Percentiles rank a stretch among this genome's conserved stretches.
Evolutionary conservation across 352 stramenopile species (phyloP).

Genomic region (Globisporangium alternatum): DNA sequence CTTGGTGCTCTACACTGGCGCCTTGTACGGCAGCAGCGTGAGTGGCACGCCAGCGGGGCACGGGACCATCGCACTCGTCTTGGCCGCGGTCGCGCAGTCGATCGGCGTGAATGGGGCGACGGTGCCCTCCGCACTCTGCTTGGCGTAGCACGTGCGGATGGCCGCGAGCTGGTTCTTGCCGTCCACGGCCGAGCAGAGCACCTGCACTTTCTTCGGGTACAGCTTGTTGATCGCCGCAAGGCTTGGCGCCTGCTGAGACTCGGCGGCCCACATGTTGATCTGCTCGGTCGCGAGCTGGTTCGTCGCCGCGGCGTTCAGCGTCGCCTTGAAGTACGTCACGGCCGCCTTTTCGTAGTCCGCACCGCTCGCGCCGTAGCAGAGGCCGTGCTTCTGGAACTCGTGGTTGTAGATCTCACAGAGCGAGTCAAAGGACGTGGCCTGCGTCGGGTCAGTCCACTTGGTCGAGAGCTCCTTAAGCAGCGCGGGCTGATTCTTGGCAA

Average conservation of each 20-base stretch:
- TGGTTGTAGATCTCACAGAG: slow-evolving; percentile 37
- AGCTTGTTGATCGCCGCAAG: slow-evolving; percentile 42
- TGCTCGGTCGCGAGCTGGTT: slow-evolving; percentile 32
- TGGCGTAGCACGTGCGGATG: slow-evolving; percentile 66
- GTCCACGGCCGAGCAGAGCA: slow-evolving; percentile 60
- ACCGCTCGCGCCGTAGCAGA: slow-evolving; percentile 36
- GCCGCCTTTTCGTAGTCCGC: slow-evolving; percentile 51
- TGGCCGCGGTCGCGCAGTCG: slow-evolving; percentile 20
- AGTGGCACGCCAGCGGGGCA: slow-evolving; percentile 40
- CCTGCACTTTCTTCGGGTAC: slow-evolving; percentile 58
- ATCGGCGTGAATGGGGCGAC: slow-evolving; percentile 4
- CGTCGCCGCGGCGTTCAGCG: slow-evolving; percentile 39
- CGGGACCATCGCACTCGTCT: slow-evolving; percentile 43
- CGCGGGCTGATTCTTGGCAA: slow-evolving; percentile 51
- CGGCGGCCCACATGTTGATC: slow-evolving; percentile 53
- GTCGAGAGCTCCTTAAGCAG: slow-evolving; percentile 59
- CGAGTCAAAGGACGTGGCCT: slow-evolving; percentile 59
- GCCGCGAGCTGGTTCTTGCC: slow-evolving; percentile 59
- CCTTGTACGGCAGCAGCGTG: slow-evolving; percentile 41
- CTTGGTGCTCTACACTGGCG: slow-evolving; percentile 12
- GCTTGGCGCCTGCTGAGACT: slow-evolving; percentile 11
- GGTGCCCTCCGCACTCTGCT: slow-evolving; percentile 15
- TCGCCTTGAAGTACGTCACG: slow-evolving; percentile 65
- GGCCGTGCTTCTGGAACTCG: slow-evolving; percentile 7
- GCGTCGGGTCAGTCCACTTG: slow-evolving; percentile 66